Conservation (phyloP, 257 asterid genomes). For the Nicotiana tabacum region DNA sequence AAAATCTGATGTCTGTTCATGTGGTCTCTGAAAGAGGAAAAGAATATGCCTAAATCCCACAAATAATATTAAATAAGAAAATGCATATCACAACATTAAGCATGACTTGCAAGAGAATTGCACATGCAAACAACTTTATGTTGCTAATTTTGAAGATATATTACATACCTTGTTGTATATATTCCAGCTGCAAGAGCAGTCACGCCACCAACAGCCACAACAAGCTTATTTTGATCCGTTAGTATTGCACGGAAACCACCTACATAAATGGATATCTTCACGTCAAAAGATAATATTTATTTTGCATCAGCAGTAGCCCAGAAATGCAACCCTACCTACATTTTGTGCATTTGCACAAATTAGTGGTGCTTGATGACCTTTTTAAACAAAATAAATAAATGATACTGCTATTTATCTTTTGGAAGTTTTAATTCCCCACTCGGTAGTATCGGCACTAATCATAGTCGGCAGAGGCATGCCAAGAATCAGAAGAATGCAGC, state of each 20-base stretch:
- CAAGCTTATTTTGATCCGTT: conserved; percentile 86
- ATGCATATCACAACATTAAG: not conserved
- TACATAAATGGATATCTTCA: conserved; percentile 26
- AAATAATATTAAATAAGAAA: not conserved
- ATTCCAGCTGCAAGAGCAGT: conserved; percentile 99
- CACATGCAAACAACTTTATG: not conserved
- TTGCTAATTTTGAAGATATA: not conserved
- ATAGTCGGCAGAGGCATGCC: not conserved
- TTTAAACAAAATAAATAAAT: not conserved
- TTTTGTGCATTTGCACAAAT: not conserved
- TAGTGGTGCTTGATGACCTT: not conserved
- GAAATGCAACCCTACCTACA: not conserved
- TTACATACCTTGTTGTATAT: conserved; percentile 79
- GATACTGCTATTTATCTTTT: not conserved
- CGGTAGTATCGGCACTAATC: not conserved
- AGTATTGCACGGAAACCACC: conserved; percentile 85
- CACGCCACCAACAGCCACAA: conserved; percentile 89
- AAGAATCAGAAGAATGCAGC: not conserved
- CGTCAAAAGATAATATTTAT: not conserved
- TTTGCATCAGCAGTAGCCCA: not conserved
- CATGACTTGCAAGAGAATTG: not conserved
- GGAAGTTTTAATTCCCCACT: not conserved
- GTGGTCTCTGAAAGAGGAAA: not conserved
- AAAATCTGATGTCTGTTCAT: not conserved
- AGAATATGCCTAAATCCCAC: not conserved